Evolutionary conservation across 176 grass and related monocot genomes (phyloP), one percentile per base, ranked within the genome.

Genomic region (Carex parvula): DNA sequence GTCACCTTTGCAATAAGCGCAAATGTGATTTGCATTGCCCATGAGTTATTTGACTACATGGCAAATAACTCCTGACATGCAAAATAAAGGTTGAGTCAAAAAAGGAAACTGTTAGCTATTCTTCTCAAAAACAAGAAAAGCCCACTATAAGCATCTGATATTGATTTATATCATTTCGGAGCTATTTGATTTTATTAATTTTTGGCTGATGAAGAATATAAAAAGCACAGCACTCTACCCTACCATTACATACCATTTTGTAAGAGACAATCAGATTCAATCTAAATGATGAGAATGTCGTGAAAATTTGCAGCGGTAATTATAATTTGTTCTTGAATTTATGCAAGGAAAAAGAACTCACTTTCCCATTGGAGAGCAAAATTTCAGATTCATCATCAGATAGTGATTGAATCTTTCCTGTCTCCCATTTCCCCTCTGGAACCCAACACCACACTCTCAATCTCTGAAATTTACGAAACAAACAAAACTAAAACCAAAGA

Each of bases 401-500:
- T 68, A 91, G 60, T 79, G 91, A 94, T 85, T 94, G 80, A 87
- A 99, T 91, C 78, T 90, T 92, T 61, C 91, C 97, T n/a, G 91
- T 83, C 81, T 87, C 87, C 97, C 97, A 99, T 68, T 92, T 89
- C 67, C 67, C 66, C 90, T 96, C 89, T 29, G 85, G 58, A 79
- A 85, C 78, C 74, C 79, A 87, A 81, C 91, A 99, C 97, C 97
- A 99, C 64, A 93, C 97, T 76, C 90, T 86, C 60, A 96, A 72
- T 83, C 94, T 99, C 97, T 99, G 93, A 79, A 89, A 86, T 76
- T 81, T 59, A 39, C 74, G 9, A 39, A 79, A 3, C 21, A 86
- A 82, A 68, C 24, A 85, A 80, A 60, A 79, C 24, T 58, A 68
- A 86, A 86, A 86, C 21, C 44, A 37, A 80, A 85, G 17, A 79